Evolutionary conservation across 768 basidiomycete species (phyloP).

Genomic region (Arthromyces matolae): DNA sequence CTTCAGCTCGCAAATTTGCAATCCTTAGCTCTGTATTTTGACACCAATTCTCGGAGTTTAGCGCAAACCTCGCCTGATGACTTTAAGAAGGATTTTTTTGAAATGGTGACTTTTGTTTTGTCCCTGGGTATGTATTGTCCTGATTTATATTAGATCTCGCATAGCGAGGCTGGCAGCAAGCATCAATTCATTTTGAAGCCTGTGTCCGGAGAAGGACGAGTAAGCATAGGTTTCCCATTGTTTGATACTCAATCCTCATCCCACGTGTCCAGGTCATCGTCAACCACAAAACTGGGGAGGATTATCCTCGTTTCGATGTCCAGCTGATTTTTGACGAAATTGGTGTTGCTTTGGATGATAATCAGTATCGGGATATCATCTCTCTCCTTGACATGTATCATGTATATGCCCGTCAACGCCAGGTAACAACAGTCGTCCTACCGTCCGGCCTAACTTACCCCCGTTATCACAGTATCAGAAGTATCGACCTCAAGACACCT

Average conservation of each 20-base stretch:
- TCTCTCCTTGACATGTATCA: slow-evolving; percentile 96
- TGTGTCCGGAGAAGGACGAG: slow-evolving; percentile 91
- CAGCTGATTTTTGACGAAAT: slow-evolving; percentile 91
- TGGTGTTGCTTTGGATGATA: slow-evolving; percentile 83
- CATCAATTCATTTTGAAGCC: slow-evolving; percentile 97
- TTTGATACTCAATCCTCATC: not conserved
- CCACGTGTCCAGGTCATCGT: slow-evolving; percentile 59
- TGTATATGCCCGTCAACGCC: slow-evolving; percentile 81
- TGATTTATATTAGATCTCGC: slow-evolving; percentile 36
- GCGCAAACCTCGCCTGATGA: slow-evolving; percentile 62
- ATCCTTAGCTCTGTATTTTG: slow-evolving; percentile 90
- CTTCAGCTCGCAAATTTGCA: slow-evolving; percentile 76
- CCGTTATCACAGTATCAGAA: slow-evolving; percentile 65
- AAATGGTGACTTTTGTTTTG: slow-evolving; percentile 48
- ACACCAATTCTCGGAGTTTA: slow-evolving; percentile 85
- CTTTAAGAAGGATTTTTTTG: slow-evolving; percentile 67
- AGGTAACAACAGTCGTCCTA: slow-evolving; percentile 40
- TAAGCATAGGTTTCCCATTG: slow-evolving; percentile 30
- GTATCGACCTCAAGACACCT: slow-evolving; percentile 67
- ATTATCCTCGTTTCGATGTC: slow-evolving; percentile 82
- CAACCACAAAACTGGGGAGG: slow-evolving; percentile 70
- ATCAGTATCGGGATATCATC: slow-evolving; percentile 92
- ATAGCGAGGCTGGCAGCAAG: slow-evolving; percentile 43
- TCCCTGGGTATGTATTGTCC: not conserved
- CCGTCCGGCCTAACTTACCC: slow-evolving; percentile 9